Evolutionary conservation across 768 basidiomycete species (phyloP).

Genomic region (Auricularia sp.): DNA sequence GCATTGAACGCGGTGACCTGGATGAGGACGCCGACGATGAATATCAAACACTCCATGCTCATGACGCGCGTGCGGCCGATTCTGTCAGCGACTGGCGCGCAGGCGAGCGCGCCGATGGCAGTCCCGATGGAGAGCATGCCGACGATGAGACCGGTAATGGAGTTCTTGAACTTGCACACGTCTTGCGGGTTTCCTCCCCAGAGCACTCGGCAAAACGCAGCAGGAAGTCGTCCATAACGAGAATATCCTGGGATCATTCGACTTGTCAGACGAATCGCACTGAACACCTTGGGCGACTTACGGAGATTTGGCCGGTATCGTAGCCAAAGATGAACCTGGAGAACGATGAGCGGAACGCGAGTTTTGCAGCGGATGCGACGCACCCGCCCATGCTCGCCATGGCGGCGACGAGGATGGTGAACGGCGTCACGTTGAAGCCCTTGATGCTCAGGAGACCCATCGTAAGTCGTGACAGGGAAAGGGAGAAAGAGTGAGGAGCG

Average conservation of each 20-base stretch:
- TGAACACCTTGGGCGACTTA: too few relatives aligned
- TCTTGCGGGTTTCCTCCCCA: conserved; percentile 22
- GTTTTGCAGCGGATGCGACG: background rate
- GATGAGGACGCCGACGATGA: conserved; percentile 51
- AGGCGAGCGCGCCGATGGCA: conserved; percentile 48
- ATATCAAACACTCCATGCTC: conserved; percentile 40
- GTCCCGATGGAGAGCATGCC: conserved; percentile 64
- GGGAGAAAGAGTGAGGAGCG: too few relatives aligned
- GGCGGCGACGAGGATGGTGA: background rate
- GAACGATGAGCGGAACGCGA: background rate
- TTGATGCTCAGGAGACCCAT: background rate
- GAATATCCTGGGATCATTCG: conserved; percentile 34
- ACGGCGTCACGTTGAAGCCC: conserved; percentile 1
- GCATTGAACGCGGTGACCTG: conserved; percentile 39
- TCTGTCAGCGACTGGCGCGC: conserved; percentile 37
- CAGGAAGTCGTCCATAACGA: conserved; percentile 62
- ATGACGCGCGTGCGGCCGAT: conserved; percentile 3
- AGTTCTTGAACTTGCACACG: conserved; percentile 43
- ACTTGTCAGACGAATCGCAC: too few relatives aligned
- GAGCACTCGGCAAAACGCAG: conserved; percentile 50
- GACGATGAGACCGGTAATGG: conserved; percentile 48
- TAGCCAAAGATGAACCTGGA: conserved; percentile 22
- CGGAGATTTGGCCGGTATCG: conserved; percentile 67
- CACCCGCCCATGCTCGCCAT: background rate
- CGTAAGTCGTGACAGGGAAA: background rate